Evolutionary conservation across 495 filamentous ascomycete species (phyloP).

Genomic region (Lasiosphaeria ovina): DNA sequence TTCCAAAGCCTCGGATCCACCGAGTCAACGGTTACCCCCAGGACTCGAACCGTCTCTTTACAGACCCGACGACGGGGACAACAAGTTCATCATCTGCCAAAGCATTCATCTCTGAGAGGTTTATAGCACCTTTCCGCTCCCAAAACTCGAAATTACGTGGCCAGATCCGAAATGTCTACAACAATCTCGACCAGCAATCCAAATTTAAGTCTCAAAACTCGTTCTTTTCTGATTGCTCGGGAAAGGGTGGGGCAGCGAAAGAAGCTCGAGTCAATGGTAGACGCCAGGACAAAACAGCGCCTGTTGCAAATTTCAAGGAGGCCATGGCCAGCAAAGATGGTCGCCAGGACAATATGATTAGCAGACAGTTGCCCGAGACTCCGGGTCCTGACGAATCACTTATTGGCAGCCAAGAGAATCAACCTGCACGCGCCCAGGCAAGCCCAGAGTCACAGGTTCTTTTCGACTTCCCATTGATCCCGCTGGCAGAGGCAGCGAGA

Average conservation of each 20-base stretch:
- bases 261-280: background rate
- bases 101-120: constrained; percentile 20
- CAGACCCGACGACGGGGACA: constrained; percentile 10
- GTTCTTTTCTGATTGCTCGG: constrained; percentile 9
- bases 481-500: constrained; percentile 25
- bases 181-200: background rate
- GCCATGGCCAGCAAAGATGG: background rate
- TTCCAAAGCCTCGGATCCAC: constrained; percentile 26
- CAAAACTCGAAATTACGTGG: constrained; percentile 12
- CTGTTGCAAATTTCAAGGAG: too few relatives aligned
- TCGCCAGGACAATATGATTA: background rate
- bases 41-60: constrained; percentile 25
- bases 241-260: background rate
- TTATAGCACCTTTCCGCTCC: constrained; percentile 25
- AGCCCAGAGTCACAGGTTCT: constrained; percentile 15
- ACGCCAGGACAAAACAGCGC: background rate
- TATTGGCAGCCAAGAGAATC: background rate
- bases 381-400: constrained; percentile 7
- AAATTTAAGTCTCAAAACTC: constrained; percentile 13
- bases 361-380: background rate
- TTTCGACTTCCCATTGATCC: constrained; percentile 29
- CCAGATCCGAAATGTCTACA: constrained; percentile 13
- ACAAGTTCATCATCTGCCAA: constrained; percentile 14
- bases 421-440: background rate
- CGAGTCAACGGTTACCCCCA: constrained; percentile 30